A percentile compares a stretch with the other conserved stretches of the same genome.
Conservation (phyloP, 1,284 basidiomycete genomes). For the Cystobasidium pallidum region DNA sequence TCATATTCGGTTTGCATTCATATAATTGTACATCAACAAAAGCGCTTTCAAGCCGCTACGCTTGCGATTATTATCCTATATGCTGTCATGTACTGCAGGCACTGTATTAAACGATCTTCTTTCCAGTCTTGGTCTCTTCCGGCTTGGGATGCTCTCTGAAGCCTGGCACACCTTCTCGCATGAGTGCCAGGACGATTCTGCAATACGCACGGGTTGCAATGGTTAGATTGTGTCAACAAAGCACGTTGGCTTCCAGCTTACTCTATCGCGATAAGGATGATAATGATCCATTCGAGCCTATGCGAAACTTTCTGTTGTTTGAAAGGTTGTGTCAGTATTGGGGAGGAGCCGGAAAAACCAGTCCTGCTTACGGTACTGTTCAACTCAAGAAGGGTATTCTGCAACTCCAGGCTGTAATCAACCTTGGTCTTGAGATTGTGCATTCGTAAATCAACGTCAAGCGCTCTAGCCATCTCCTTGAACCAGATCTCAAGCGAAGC, state of each 20-base stretch:
- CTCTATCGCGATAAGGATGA: constrained; percentile 48
- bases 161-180: constrained; percentile 37
- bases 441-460: constrained; percentile 37
- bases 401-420: constrained; percentile 52
- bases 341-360: background rate
- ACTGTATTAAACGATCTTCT: background rate
- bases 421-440: constrained; percentile 51
- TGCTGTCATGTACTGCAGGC: too few species aligned
- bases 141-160: constrained; percentile 11
- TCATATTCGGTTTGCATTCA: too few species aligned
- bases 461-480: constrained; percentile 35
- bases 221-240: background rate
- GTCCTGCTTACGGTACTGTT: constrained; percentile 46
- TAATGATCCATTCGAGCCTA: constrained; percentile 53
- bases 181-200: constrained; percentile 31
- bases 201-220: background rate
- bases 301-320: constrained; percentile 48
- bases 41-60: too few species aligned
- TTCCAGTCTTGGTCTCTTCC: background rate
- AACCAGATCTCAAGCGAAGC: constrained; percentile 30
- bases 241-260: background rate
- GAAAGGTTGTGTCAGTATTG: background rate
- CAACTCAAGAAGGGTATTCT: constrained; percentile 51
- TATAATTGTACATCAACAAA: too few species aligned
- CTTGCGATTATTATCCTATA: too few species aligned